Percentiles rank a stretch among this genome's conserved stretches.
Conservation (phyloP, 257 asterid species). For the Schizonepeta tenuifolia region DNA sequence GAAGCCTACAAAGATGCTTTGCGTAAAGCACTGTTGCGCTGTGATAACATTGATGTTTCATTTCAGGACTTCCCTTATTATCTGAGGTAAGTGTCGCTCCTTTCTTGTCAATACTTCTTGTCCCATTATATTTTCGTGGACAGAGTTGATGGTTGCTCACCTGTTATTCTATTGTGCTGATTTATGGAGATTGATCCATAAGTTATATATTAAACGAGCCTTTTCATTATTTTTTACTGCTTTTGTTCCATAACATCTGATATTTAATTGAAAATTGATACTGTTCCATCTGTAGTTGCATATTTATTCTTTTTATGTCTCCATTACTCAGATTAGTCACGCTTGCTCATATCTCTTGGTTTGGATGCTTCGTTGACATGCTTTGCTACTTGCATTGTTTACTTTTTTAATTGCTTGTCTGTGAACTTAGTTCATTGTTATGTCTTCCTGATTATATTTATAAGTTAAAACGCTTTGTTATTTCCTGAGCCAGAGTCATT, state of each 20-base stretch:
- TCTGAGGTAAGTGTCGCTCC: slow-evolving; percentile 59
- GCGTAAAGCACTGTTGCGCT: slow-evolving; percentile 62
- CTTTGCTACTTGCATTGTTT: slow-evolving; percentile 13
- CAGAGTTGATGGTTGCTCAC: slow-evolving; percentile 9
- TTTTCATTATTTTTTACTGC: background rate
- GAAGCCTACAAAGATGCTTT: slow-evolving; percentile 73
- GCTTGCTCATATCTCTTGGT: background rate
- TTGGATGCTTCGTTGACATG: slow-evolving; percentile 14
- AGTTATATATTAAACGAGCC: slow-evolving; percentile 12
- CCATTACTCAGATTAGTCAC: background rate
- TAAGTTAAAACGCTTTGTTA: background rate
- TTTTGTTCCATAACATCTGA: slow-evolving; percentile 21
- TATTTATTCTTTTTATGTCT: background rate
- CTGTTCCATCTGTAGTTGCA: background rate
- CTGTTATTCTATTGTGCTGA: background rate
- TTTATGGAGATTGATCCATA: slow-evolving; percentile 9
- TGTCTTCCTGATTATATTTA: background rate
- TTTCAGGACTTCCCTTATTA: slow-evolving; percentile 86
- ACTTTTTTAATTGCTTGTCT: background rate
- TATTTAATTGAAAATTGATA: background rate
- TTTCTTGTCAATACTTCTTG: slow-evolving; percentile 12
- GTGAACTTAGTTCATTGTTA: slow-evolving; percentile 3
- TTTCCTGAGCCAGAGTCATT: background rate
- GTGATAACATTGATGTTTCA: slow-evolving; percentile 64
- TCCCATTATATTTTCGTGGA: background rate